These are phyloP conservation scores for Huntiella decipiens DNA, from an alignment of 2,329 filamentous ascomycete genomes.

Conservation along the genomic window DNA sequence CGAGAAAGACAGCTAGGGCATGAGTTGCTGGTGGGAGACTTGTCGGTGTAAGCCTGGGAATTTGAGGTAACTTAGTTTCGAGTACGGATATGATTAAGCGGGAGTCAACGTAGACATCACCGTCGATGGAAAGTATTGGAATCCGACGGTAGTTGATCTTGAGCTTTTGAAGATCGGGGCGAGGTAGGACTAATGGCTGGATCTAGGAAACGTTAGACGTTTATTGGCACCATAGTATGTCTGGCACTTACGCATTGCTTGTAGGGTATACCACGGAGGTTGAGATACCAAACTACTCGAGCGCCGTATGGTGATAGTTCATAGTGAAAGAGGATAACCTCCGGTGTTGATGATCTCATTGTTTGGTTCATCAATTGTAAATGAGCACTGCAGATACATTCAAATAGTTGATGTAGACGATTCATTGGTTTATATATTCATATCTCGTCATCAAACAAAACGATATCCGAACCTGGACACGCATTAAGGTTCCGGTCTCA, in stretches of 20 bases:
- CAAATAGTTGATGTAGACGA: neutral
- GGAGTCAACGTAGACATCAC: slow-evolving; percentile 51
- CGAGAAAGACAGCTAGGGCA: slow-evolving; percentile 26
- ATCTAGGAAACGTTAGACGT: slow-evolving; percentile 23
- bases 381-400: neutral
- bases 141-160: slow-evolving; percentile 51
- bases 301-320: slow-evolving; percentile 43
- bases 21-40: slow-evolving; percentile 19
- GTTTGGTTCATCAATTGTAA: neutral
- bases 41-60: slow-evolving; percentile 20
- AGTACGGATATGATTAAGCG: slow-evolving; percentile 48
- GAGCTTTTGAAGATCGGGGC: slow-evolving; percentile 41
- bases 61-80: slow-evolving; percentile 32
- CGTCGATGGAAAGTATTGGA: slow-evolving; percentile 45
- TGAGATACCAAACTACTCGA: slow-evolving; percentile 47
- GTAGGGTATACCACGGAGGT: slow-evolving; percentile 44
- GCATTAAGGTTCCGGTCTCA: too few species aligned
- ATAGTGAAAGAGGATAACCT: slow-evolving; percentile 48
- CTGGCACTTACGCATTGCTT: slow-evolving; percentile 42
- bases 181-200: slow-evolving; percentile 47
- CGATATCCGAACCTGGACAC: too few species aligned
- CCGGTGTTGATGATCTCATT: neutral
- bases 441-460: too few species aligned
- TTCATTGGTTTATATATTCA: neutral
- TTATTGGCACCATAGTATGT: neutral